These are phyloP conservation scores for Pittosporum tobira DNA, from an alignment of 129 eudicot genomes.

Conservation along the genomic window DNA sequence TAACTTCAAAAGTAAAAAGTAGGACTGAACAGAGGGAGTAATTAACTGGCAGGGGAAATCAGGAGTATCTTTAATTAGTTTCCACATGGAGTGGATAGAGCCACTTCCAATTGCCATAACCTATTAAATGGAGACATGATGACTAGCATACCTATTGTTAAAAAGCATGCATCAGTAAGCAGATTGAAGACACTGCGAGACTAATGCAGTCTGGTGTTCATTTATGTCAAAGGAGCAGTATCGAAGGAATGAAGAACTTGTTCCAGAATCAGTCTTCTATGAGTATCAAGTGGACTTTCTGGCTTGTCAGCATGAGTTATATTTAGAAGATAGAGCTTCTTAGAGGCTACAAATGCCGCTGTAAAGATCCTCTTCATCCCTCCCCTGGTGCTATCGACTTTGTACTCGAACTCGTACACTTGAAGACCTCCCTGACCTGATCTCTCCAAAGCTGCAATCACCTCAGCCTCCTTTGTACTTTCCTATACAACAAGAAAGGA, in stretches of 20 bases:
- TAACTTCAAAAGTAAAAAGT: no score
- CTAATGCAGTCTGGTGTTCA: neutral
- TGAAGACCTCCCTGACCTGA: constrained; percentile 39
- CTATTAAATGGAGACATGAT: no score
- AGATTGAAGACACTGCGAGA: neutral
- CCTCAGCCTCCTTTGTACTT: constrained; percentile 82
- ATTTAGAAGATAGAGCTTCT: constrained; percentile 77
- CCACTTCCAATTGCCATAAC: no score
- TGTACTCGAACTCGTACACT: constrained; percentile 82
- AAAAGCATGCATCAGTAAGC: neutral
- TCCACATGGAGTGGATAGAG: no score
- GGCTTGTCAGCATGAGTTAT: constrained; percentile 65
- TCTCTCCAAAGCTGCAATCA: constrained; percentile 60
- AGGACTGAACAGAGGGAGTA: no score
- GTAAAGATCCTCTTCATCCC: constrained; percentile 76
- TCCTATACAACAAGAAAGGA: constrained; percentile 33
- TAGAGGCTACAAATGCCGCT: constrained; percentile 77
- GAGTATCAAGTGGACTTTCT: constrained; percentile 41
- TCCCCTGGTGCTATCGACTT: constrained; percentile 80
- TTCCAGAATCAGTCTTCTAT: constrained; percentile 42
- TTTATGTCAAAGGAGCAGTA: constrained; percentile 27
- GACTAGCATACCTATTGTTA: neutral
- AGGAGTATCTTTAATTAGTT: no score
- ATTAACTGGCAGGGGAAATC: no score
- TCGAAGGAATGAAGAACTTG: constrained; percentile 83